A percentile compares a stretch with the other conserved stretches of the same genome.
phyloP scores from a whole-genome alignment of 2,329 filamentous ascomycete species.

The Aspergillus aculeatinus region DNA sequence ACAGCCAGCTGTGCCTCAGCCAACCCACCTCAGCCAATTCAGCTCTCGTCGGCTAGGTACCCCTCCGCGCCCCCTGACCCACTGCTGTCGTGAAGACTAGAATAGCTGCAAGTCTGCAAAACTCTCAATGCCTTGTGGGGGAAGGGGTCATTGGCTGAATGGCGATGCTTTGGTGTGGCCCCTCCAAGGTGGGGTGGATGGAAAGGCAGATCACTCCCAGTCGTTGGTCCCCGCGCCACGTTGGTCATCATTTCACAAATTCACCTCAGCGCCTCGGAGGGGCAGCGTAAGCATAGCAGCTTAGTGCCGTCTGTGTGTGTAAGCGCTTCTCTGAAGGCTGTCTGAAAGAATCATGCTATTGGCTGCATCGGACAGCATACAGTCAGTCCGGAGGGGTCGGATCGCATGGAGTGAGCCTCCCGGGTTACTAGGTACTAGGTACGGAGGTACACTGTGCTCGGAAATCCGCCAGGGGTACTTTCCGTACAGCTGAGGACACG shows the following conservation, averaged over 20 bases:
- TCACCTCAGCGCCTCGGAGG: background rate
- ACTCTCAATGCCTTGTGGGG: background rate
- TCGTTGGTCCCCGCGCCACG: background rate
- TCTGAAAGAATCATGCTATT: background rate
- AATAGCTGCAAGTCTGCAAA: background rate
- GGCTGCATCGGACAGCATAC: background rate
- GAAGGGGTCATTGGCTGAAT: background rate
- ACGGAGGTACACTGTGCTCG: background rate
- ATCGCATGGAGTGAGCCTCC: background rate
- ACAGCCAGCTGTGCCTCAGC: background rate
- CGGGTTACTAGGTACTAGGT: no score
- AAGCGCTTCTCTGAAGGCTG: background rate
- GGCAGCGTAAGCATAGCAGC: background rate
- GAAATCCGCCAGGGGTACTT: background rate
- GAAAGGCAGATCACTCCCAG: conserved; percentile 7
- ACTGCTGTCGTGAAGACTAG: background rate
- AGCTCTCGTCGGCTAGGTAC: background rate
- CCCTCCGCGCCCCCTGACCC: conserved; percentile 5
- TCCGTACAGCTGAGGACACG: background rate
- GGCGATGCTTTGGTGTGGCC: background rate
- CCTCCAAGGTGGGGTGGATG: background rate
- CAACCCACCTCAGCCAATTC: conserved; percentile 5
- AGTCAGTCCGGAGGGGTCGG: background rate
- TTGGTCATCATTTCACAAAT: background rate
- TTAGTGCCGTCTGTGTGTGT: background rate